Percentiles rank a stretch among this genome's conserved stretches.
Conservation (phyloP, 129 eudicot species). For the Pittosporum tobira region DNA sequence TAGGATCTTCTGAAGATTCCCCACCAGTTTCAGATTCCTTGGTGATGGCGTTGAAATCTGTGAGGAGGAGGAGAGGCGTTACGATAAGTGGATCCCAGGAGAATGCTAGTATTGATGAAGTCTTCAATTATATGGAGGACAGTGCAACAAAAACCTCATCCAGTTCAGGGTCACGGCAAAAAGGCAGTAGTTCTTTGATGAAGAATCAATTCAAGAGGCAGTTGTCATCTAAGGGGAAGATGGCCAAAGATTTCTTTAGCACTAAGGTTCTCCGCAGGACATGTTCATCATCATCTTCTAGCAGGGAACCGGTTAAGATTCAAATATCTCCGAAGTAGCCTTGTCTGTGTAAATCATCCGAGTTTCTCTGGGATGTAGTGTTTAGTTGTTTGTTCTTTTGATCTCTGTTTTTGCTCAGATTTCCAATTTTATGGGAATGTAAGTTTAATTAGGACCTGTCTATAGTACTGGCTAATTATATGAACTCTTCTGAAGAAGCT, state of each 20-base stretch:
- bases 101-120: not conserved
- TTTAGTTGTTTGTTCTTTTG: not conserved
- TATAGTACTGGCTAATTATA: not conserved
- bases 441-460: not conserved
- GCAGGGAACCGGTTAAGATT: not conserved
- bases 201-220: constrained; percentile 2
- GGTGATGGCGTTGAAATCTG: constrained; percentile 14
- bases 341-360: not conserved
- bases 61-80: constrained; percentile 5
- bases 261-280: not conserved
- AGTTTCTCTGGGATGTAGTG: not conserved
- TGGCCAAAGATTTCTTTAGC: constrained; percentile 8
- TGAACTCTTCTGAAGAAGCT: not conserved
- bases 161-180: not conserved
- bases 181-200: not conserved
- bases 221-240: constrained; percentile 5
- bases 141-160: not conserved
- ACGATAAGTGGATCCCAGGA: not conserved
- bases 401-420: not conserved
- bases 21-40: constrained; percentile 6
- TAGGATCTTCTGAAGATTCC: constrained; percentile 1
- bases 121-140: not conserved
- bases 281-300: not conserved
- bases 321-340: not conserved
- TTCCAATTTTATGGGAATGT: not conserved